Base-by-base conservation (phyloP, 192 early-diverging fungal genomes). In the Podila minutissima region DNA sequence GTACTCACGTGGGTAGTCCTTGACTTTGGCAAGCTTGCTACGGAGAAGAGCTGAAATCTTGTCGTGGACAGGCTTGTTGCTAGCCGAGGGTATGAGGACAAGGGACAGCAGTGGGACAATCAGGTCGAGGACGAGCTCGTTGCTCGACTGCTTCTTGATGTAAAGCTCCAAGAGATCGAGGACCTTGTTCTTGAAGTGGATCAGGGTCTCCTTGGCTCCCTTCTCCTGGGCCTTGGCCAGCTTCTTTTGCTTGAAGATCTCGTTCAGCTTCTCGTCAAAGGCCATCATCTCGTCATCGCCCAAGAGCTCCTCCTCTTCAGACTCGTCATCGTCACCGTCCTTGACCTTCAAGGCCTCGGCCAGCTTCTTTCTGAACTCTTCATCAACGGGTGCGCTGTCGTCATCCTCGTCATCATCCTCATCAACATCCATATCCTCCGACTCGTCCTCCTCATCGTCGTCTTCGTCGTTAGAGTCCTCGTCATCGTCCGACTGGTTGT, bases 251-350 rank as follows among this genome's bases (percentile, higher is more conserved):
- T 85, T 86, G 83, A 99, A 99, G 63, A 99, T 96, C 74, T 97
- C 97, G 11, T 92, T 92, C 58, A 99, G 84, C 82, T 99, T 97
- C 55, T 91, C 91, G 82, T 99, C 97, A 85, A 96, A 97, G 26
- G 86, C 90, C 70, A 86, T 90, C 95, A 97, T 97, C 74, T 94
- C 88, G 64, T 97, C 94, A 70, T 97, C 95, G 64, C 91, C 91
- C 64, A 92, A 84, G n/a, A 74, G 82, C 84, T 73, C 82, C 85
- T 73, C 82, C 33, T 88, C 86, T 22, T 90, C 86, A 26, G 86
- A 90, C 51, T 91, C 90, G 33, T 91, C 90, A 20, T 74, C 88
- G 35, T 87, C 75, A 57, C 64, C 85, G 22, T 83, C 89, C 66
- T 87, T 88, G 31, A 82, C 86, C 48, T 85, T 91, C 76, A 95